Base-by-base conservation (phyloP, 2,329 filamentous ascomycete species). In the Colletotrichum tanaceti region DNA sequence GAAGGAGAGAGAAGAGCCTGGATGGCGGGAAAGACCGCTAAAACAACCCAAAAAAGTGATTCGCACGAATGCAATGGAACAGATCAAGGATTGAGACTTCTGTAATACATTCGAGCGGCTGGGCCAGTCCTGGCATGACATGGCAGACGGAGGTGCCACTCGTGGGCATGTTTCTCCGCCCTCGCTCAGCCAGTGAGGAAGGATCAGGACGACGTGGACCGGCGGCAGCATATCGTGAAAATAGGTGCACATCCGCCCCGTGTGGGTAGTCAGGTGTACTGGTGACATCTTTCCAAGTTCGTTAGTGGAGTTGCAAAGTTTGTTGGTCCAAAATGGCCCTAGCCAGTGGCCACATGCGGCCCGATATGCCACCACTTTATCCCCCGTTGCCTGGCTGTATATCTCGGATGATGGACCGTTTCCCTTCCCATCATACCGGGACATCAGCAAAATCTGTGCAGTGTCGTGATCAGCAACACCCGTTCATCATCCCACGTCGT, bases 191-290 rank as follows among this genome's bases (percentile, higher is more conserved):
- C 4, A 24, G 44, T 16, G 43, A 22, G 24, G 20, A 35, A 20
- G 20, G 43, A 20, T 9, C 9, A 5, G n/a, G 44, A 22, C 28
- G 18, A 35, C 11, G 52, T 24, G 35, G 32, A 16, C 20, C 20
- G 39, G 49, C 59, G 49, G 49, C 59, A 54, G 38, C 2, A 58
- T 43, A 28, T 35, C 6, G 18, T 41, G 28, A n/a, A 22, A 38
- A n/a, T 14, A 18, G 52, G 41, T 32, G 32, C 60, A 57, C 28
- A 58, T 50, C 43, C 52, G 52, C 57, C 22, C 32, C 20, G 13
- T 13, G 49, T 43, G 18, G 35, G 49, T 43, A 22, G 35, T 28
- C 18, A 20, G 32, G 32, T 47, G 28, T 32, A 9, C 32, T 32
- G 32, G 32, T 38, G 13, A 53, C 32, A 53, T 32, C 32, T 14